A percentile compares a stretch with the other conserved stretches of the same genome.
These are phyloP conservation scores for Pelargonium australe DNA, from an alignment of 441 rosid species.

Conservation along the genomic window DNA sequence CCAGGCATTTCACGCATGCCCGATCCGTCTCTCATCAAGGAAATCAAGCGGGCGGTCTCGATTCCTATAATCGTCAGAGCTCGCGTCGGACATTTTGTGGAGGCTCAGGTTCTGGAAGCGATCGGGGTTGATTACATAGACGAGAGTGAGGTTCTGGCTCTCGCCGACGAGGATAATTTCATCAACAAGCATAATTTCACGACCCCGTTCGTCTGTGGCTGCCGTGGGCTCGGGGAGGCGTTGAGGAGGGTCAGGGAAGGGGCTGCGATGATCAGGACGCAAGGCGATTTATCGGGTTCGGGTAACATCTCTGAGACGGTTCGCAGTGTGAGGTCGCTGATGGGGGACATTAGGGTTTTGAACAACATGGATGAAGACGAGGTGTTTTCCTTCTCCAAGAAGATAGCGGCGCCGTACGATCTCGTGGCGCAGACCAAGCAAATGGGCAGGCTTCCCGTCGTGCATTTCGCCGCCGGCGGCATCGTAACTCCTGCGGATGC, in stretches of 20 bases:
- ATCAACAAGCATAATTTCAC: conserved; percentile 77
- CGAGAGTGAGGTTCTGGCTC: conserved; percentile 55
- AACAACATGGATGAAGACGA: conserved; percentile 90
- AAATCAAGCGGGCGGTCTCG: conserved; percentile 50
- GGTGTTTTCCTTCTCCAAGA: conserved; percentile 62
- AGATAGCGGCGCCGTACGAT: conserved; percentile 67
- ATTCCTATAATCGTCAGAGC: conserved; percentile 58
- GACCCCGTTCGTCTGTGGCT: conserved; percentile 62
- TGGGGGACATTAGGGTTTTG: conserved; percentile 61
- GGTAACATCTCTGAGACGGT: conserved; percentile 51
- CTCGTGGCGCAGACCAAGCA: conserved; percentile 76
- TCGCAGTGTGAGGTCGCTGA: conserved; percentile 56
- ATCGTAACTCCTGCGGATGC: conserved; percentile 76
- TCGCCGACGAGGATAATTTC: conserved; percentile 61
- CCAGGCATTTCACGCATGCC: conserved; percentile 61
- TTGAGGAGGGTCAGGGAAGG: conserved; percentile 78
- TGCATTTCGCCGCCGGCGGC: conserved; percentile 78
- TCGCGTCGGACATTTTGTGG: conserved; percentile 85
- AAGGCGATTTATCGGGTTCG: conserved; percentile 40
- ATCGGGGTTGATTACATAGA: conserved; percentile 67
- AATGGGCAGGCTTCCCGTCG: conserved; percentile 75
- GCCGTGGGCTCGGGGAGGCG: conserved; percentile 67
- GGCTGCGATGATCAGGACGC: conserved; percentile 74
- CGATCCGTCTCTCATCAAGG: conserved; percentile 54
- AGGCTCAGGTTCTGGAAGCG: conserved; percentile 75